Base-by-base conservation (phyloP, 345 rosid genomes). In the Bretschneidera sinensis region DNA sequence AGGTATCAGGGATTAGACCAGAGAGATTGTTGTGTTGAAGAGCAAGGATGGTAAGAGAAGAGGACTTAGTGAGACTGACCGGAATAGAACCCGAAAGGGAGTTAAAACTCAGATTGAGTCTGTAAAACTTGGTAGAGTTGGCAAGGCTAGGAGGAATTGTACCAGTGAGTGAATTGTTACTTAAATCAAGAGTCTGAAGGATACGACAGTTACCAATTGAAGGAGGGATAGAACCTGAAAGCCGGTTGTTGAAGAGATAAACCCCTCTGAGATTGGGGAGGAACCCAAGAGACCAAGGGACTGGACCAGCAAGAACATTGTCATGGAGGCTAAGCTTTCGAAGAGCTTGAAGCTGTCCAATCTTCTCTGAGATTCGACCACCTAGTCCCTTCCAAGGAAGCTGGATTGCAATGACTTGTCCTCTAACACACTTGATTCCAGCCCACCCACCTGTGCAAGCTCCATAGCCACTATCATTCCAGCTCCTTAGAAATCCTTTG, bases 351-450 rank as follows among this genome's bases (percentile, higher is more conserved):
- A 94, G 96, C 78, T 84, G 96, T 23, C 96, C 95, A 5, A 94
- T 86, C 73, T 84, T 83, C 71, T 85, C 96, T 0, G 94, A 84
- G 76, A 90, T 78, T 55, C 72, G 74, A 17, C 99, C 99, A 0
- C 96, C 87, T 4, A 94, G 78, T 28, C 90, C 85, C 47, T 65
- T 86, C 96, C 96, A 94, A 0, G 99, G 99, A 62, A 94, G 97
- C 76, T 90, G 92, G 67, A 94, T 76, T 16, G 85, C 90, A 0
- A 88, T 75, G 21, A 94, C 86, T 61, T 85, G 87, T 23, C 99
- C 99, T 10, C 81, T 64, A n/a, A 76, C 84, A 61, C 99, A 94
- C 79, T 82, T 90, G 79, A 94, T 85, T 33, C 99, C 99, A 2
- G 67, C 82, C 99, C 99, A 94, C 23, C 81, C 69, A 17, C 98